Base-by-base conservation (phyloP, 2,329 filamentous ascomycete genomes). In the Exophiala sp. region DNA sequence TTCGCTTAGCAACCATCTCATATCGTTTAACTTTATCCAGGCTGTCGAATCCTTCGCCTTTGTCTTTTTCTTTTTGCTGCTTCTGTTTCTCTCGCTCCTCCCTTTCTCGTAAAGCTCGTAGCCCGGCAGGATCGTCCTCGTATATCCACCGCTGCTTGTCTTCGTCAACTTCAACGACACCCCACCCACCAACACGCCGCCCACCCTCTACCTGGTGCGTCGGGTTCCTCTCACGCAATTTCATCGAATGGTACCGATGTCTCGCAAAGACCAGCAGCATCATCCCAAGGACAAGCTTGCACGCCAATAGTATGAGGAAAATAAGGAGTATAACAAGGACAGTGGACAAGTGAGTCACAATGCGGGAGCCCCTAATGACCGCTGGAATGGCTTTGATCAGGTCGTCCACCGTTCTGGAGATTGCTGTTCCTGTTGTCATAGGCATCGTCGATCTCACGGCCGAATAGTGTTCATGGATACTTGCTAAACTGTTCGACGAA, bases 1-100 rank as follows among this genome's bases (percentile, higher is more conserved):
- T 98, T 65, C 93, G 79, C 76, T 96, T 97, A 0, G 88, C 88
- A 61, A 89, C 84, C 93, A 97, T 96, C 65, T 89, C 88, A 71
- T 96, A 98, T 61, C 93, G 77, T 60, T 76, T 81, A 56, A 82
- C 88, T 65, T 71, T 81, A 63, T 76, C 85, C 68, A 81, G 80
- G 65, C 79, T 81, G 50, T 79, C 77, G 48, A 68, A 66, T 54
- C 63, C 60, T 49, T 62, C 81, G 65, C 70, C 79, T 66, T 73
- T 82, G 65, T 76, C 79, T 66, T 78, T 77, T 45, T 79, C 74
- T 38, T 76, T 76, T 45, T 71, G 71, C 29, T 75, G 70, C 52
- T 66, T 70, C 19, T 75, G 76, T 58, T 78, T 82, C 57, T 81
- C 79, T 54, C 78, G 79, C 5, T 76, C 78, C 60, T 79, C 73